Base-by-base conservation (phyloP, 2,329 filamentous ascomycete species). In the Magnaporthiopsis incrustans region DNA sequence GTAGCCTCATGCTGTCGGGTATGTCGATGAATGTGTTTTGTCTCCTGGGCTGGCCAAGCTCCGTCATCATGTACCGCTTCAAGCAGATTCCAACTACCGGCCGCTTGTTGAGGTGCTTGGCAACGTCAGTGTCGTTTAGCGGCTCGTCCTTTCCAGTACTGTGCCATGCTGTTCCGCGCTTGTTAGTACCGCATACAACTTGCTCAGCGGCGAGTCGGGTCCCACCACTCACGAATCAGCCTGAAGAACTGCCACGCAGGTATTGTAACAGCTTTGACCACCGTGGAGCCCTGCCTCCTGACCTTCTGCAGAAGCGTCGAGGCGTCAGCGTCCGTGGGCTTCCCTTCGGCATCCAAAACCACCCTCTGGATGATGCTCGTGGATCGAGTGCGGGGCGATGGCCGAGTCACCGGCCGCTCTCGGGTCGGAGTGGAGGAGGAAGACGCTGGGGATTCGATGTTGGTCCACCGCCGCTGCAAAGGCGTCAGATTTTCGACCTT, bases 171-270 rank as follows among this genome's bases (percentile, higher is more conserved):
- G 71, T 64, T 65, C 27, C 53, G 22, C 56, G 58, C 18, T 18
- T 18, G 27, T 50, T 18, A 27, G 22, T 2, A 10, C 22, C 6
- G 25, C 64, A 26, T 25, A 65, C 12, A 44, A 18, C 14, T 22
- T 63, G 30, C 30, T 30, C 7, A 6, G 30, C 30, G 59, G 60
- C 64, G 63, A 63, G 26, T 18, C 14, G 12, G 10, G 22, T 53
- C 44, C 10, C 44, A 53, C 63, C 70, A 81, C 89, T 77, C 79
- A 92, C 90, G 93, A 70, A 97, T 92, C 32, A 98, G 79, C 71
- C 90, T 92, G 77, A 97, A 98, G 72, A 98, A 97, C 71, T 97
- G 94, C 92, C 93, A 98, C 2, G 95, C 95, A 53, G 94, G 94
- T 79, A 98, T 97, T 65, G 94, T 88, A 18, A 98, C 90, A 70